Base-by-base conservation (phyloP, 1,284 basidiomycete genomes). In the Irpex sp. region DNA sequence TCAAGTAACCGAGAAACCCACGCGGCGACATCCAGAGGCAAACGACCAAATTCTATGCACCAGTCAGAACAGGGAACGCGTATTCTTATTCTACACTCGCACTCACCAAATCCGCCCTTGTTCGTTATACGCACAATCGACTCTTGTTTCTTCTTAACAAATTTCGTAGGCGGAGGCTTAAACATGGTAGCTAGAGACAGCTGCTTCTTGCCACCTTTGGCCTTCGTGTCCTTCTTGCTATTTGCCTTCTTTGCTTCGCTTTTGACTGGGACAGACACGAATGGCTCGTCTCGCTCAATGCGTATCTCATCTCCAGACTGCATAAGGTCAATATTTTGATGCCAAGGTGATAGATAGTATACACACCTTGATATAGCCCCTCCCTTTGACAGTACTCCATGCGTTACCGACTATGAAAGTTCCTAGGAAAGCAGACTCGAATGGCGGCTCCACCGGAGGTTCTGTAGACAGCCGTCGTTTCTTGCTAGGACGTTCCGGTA, bases 1-100 rank as follows among this genome's bases (percentile, higher is more conserved):
- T 93, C 91, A n/a, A 93, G 73, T 9, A 93, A 74, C 64, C 80
- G 85, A 23, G 86, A 82, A 9, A 90, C 79, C 90, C 89, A 93
- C 63, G 78, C 77, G 7, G 89, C 82, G 23, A 83, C 75, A 49
- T 89, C 84, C 61, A 84, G 84, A 0, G 88, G 85, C 23, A 93
- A 72, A 37, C 90, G 80, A 10, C 87, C 90, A 66, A 91, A 88
- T 67, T 90, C 91, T 88, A 67, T 16, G 39, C 10, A 5, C 9
- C 10, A 10, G 19, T 36, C 23, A 10, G 19, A 19, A 12, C 4
- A 36, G 28, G 3, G 37, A 19, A 33, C 21, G 33, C 36, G 35
- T 42, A 8, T 39, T 56, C 12, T 33, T 23, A 23, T 21, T 19
- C 28, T 28, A 36, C 19, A 35, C 28, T 12, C 21, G 12, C 0